Evolutionary conservation across 1,139 yeast species (phyloP).

Genomic region (Hanseniaspora sp.): DNA sequence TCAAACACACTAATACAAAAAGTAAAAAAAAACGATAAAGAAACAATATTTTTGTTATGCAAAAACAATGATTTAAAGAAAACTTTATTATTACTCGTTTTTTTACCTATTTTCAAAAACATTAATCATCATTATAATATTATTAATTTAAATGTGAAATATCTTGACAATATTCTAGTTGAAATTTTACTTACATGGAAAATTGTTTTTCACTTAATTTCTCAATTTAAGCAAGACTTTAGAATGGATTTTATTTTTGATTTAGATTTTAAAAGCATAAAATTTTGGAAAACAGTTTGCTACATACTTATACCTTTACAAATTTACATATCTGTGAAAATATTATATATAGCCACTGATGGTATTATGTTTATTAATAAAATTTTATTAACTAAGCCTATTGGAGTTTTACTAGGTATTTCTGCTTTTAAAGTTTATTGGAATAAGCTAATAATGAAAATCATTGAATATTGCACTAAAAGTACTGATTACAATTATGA

Average conservation of each 20-base stretch:
- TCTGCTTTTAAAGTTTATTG: neutral
- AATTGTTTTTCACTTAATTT: neutral
- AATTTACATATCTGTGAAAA: neutral
- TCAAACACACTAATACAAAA: too few species aligned
- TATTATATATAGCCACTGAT: neutral
- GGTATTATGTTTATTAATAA: neutral
- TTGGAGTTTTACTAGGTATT: constrained; percentile 1
- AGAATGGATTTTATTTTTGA: neutral
- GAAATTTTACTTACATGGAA: neutral
- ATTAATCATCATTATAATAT: too few species aligned
- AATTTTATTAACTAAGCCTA: neutral
- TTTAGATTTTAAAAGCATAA: neutral
- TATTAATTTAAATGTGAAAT: neutral
- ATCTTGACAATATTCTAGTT: neutral
- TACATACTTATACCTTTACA: constrained; percentile 1
- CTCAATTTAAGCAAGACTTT: neutral
- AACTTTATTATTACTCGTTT: neutral
- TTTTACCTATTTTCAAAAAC: neutral
- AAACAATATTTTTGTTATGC: too few species aligned
- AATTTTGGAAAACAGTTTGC: neutral
- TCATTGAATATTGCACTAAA: neutral
- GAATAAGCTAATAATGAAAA: neutral
- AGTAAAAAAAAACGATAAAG: too few species aligned
- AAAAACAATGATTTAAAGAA: too few species aligned
- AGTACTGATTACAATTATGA: neutral